Conservation (phyloP, 2,329 filamentous ascomycete species). For the Lachnellula willkommii region DNA sequence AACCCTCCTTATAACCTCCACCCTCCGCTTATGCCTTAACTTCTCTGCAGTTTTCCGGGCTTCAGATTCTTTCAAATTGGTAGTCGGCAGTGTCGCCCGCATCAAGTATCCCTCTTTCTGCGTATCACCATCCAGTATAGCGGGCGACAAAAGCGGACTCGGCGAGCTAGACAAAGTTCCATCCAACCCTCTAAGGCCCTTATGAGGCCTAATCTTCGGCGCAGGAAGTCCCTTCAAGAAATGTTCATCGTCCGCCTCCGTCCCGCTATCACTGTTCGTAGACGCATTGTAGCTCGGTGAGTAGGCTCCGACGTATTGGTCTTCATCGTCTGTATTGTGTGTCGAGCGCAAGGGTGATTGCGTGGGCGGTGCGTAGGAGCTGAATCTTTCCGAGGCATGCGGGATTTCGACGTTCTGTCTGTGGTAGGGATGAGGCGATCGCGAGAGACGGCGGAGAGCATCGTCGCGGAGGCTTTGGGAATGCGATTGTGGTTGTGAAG, state of each 20-base stretch:
- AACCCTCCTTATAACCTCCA: constrained; percentile 47
- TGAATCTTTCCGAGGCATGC: constrained; percentile 41
- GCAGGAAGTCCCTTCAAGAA: constrained; percentile 81
- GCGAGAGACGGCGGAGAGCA: constrained; percentile 30
- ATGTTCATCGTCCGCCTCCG: constrained; percentile 91
- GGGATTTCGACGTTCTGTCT: constrained; percentile 52
- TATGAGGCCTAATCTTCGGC: constrained; percentile 65
- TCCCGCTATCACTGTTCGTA: constrained; percentile 79
- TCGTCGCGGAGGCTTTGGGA: constrained; percentile 21
- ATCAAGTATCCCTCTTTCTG: constrained; percentile 9
- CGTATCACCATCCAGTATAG: constrained; percentile 37
- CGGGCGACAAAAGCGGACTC: constrained; percentile 50
- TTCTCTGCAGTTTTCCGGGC: constrained; percentile 30
- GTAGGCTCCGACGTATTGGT: constrained; percentile 13
- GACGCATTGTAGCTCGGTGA: constrained; percentile 29
- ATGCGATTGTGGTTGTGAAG: constrained; percentile 17
- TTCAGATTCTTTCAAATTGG: constrained; percentile 13
- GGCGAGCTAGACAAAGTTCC: constrained; percentile 50
- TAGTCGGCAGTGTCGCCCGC: background rate
- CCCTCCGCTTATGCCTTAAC: constrained; percentile 38
- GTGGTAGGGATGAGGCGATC: constrained; percentile 65
- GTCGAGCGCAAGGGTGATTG: constrained; percentile 22
- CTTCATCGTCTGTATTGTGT: constrained; percentile 32
- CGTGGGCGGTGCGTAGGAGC: constrained; percentile 22
- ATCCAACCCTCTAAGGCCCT: constrained; percentile 65